Percentiles rank a stretch among this genome's conserved stretches.
Conservation (phyloP, 2,329 filamentous ascomycete genomes). For the Dryadomyces sulphureus region DNA sequence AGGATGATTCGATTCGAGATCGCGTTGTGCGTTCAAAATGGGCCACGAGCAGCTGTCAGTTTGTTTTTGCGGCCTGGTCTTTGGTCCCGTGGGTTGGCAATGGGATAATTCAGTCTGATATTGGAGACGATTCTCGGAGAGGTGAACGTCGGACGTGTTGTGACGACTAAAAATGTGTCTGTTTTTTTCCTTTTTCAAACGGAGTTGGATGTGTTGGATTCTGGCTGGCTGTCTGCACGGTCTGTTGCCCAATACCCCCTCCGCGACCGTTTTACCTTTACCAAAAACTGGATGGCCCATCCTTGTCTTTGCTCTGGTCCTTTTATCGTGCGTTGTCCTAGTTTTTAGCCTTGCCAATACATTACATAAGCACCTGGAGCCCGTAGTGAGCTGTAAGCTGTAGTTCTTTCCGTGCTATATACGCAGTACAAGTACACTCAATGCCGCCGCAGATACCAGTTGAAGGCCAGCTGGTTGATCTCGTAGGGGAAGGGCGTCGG, state of each 20-base stretch:
- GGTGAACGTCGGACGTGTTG: not conserved
- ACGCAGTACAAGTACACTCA: not conserved
- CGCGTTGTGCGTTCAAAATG: too few relatives aligned
- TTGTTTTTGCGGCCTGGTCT: not conserved
- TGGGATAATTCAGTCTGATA: not conserved
- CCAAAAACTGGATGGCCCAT: slow-evolving; percentile 3
- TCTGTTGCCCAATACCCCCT: not conserved
- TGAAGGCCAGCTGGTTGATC: slow-evolving; percentile 70
- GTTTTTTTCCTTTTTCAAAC: not conserved
- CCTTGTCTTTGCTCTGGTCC: not conserved
- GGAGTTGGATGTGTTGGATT: slow-evolving; percentile 3
- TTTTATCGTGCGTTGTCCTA: not conserved
- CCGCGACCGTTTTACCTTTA: not conserved
- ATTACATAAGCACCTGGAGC: not conserved
- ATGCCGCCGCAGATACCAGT: slow-evolving; percentile 76
- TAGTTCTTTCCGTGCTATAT: not conserved
- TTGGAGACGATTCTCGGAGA: not conserved
- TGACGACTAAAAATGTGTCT: slow-evolving; percentile 2
- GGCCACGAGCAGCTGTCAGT: too few relatives aligned
- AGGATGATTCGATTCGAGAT: not conserved
- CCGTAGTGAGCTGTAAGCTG: not conserved
- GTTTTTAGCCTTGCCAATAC: slow-evolving; percentile 3
- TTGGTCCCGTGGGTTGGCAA: not conserved
- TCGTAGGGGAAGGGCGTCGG: slow-evolving; percentile 64
- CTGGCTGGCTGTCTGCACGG: not conserved